Conservation (phyloP, 2,329 filamentous ascomycete genomes). For the Metarhizium guizhouense region DNA sequence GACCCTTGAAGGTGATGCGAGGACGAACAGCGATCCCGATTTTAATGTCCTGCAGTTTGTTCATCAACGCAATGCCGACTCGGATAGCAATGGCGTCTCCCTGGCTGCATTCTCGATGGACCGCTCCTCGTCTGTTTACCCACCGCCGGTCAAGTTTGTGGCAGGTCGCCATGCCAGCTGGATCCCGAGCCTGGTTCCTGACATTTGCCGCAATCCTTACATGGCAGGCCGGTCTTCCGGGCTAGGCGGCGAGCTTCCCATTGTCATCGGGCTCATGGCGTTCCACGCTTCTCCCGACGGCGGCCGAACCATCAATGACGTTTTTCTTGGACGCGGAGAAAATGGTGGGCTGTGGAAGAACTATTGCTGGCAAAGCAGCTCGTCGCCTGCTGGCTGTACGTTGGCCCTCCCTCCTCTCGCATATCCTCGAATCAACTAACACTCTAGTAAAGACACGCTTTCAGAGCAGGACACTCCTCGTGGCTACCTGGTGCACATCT, state of each 20-base stretch:
- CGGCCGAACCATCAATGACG: slow-evolving; percentile 2
- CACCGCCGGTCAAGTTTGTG: slow-evolving; percentile 14
- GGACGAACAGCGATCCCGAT: neutral
- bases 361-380: slow-evolving; percentile 14
- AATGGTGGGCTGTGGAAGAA: slow-evolving; percentile 15
- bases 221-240: slow-evolving; percentile 17
- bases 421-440: neutral
- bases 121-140: neutral
- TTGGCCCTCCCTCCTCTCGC: neutral
- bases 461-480: slow-evolving; percentile 16
- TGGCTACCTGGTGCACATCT: slow-evolving; percentile 26
- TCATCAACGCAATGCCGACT: slow-evolving; percentile 3
- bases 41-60: slow-evolving; percentile 24
- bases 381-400: slow-evolving; percentile 18
- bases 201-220: slow-evolving; percentile 15
- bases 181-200: slow-evolving; percentile 28
- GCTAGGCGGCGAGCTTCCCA: slow-evolving; percentile 27
- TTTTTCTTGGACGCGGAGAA: slow-evolving; percentile 6
- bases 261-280: slow-evolving; percentile 32
- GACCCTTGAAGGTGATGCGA: slow-evolving; percentile 15
- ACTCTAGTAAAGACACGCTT: slow-evolving; percentile 12
- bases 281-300: slow-evolving; percentile 10
- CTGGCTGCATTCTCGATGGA: slow-evolving; percentile 11
- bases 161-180: slow-evolving; percentile 24
- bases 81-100: slow-evolving; percentile 16